Evolutionary conservation across 2,329 filamentous ascomycete species (phyloP).

Genomic region (Teratosphaeria epicoccoides): DNA sequence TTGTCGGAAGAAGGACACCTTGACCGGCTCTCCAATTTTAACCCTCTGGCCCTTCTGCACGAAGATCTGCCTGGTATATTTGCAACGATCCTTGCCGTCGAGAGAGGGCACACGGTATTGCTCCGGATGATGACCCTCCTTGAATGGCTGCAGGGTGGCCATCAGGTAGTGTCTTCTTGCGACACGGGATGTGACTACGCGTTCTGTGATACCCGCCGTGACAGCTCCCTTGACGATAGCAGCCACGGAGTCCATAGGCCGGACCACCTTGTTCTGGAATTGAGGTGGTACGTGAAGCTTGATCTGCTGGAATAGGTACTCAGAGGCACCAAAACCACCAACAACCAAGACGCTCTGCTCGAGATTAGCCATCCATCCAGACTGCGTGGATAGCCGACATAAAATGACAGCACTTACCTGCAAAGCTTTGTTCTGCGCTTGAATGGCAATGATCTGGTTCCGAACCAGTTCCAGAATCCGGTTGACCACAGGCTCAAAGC

Average conservation of each 20-base stretch:
- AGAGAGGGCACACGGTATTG: constrained; percentile 94
- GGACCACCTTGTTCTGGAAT: constrained; percentile 95
- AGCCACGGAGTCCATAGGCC: constrained; percentile 96
- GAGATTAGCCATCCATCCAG: constrained; percentile 19
- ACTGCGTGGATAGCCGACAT: background rate
- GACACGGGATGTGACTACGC: constrained; percentile 92
- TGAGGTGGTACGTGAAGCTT: constrained; percentile 96
- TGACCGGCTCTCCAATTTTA: constrained; percentile 98
- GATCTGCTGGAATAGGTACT: constrained; percentile 99
- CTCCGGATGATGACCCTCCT: constrained; percentile 96
- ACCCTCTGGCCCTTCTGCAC: constrained; percentile 97
- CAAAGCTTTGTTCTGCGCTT: constrained; percentile 85
- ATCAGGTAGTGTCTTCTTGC: constrained; percentile 97
- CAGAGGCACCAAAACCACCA: constrained; percentile 93
- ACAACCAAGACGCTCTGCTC: constrained; percentile 81
- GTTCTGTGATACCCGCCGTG: constrained; percentile 93
- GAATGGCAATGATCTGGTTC: constrained; percentile 98
- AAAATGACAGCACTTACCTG: constrained; percentile 45
- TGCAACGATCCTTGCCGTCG: constrained; percentile 95
- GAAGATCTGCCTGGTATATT: constrained; percentile 96
- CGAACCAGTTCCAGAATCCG: constrained; percentile 89
- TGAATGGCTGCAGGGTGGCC: constrained; percentile 97
- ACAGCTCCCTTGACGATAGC: constrained; percentile 98
- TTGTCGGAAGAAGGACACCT: constrained; percentile 97
- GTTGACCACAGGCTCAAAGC: constrained; percentile 97